Conservation (phyloP, 2,329 filamentous ascomycete genomes). For the Aspergillus ochraceoroseus region DNA sequence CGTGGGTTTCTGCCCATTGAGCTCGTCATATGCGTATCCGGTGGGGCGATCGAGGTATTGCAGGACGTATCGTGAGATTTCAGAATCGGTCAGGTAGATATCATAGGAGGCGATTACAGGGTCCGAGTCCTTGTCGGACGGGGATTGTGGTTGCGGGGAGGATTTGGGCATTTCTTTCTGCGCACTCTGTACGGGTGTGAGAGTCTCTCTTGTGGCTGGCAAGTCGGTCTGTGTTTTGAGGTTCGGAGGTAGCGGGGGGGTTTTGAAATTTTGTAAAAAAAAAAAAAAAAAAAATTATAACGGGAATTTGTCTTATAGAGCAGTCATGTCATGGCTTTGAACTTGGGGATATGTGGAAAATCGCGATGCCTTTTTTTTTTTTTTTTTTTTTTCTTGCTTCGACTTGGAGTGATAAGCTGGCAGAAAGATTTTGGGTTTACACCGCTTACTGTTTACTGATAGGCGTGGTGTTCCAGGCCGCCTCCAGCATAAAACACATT, state of each 20-base stretch:
- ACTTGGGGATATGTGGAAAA: background rate
- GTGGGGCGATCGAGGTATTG: conserved; percentile 72
- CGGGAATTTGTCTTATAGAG: background rate
- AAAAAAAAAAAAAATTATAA: background rate
- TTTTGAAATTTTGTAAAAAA: no score
- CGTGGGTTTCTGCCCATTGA: conserved; percentile 54
- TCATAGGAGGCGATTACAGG: conserved; percentile 72
- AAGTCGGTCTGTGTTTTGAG: background rate
- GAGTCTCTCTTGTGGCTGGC: background rate
- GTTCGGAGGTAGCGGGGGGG: background rate
- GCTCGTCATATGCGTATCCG: conserved; percentile 58
- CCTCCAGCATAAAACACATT: no score
- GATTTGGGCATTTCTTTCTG: background rate
- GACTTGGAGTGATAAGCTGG: conserved; percentile 1
- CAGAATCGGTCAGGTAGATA: conserved; percentile 74
- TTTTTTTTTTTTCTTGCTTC: background rate
- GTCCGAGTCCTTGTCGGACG: conserved; percentile 41
- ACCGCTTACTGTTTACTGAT: conserved; percentile 3
- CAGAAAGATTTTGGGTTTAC: conserved; percentile 5
- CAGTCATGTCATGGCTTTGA: background rate
- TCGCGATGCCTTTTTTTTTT: background rate
- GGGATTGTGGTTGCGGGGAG: background rate
- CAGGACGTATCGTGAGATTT: conserved; percentile 70
- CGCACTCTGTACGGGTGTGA: no score
- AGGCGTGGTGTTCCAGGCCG: no score